A percentile compares a stretch with the other conserved stretches of the same genome.
phyloP scores from a whole-genome alignment of 257 asterid genomes.

The Petunia axillaris region DNA sequence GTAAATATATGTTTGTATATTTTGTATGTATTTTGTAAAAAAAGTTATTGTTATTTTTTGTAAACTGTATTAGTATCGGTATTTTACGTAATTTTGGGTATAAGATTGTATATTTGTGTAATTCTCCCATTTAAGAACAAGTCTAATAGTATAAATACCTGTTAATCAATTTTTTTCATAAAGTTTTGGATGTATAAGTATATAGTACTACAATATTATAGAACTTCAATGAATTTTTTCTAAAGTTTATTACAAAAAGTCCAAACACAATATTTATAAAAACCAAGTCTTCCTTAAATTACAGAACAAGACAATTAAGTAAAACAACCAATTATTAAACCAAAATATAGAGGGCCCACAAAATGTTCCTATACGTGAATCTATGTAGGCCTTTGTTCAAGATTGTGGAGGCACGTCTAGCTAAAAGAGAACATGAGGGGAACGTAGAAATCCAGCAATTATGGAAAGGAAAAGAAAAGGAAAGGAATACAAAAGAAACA shows the following conservation, averaged over 20 bases:
- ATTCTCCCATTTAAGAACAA: neutral
- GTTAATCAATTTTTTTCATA: neutral
- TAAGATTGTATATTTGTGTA: neutral
- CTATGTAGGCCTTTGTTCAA: neutral
- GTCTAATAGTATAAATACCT: neutral
- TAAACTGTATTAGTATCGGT: too few species aligned
- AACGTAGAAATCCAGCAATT: neutral
- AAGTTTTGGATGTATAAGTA: neutral
- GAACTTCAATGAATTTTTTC: too few species aligned
- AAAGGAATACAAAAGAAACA: neutral
- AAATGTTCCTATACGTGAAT: neutral
- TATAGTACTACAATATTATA: neutral
- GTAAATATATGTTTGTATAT: too few species aligned
- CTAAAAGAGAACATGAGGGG: neutral
- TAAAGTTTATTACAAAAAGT: too few species aligned
- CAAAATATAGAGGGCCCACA: constrained; percentile 1
- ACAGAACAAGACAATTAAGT: neutral
- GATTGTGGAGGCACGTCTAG: neutral
- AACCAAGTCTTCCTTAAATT: neutral
- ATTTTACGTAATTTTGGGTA: too few species aligned
- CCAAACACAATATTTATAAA: too few species aligned
- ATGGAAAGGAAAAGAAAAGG: neutral
- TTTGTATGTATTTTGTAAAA: too few species aligned
- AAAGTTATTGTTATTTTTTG: too few species aligned
- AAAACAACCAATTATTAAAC: neutral